A percentile compares a stretch with the other conserved stretches of the same genome.
Conservation (phyloP, 176 grass and related monocot species). For the Lolium perenne region DNA sequence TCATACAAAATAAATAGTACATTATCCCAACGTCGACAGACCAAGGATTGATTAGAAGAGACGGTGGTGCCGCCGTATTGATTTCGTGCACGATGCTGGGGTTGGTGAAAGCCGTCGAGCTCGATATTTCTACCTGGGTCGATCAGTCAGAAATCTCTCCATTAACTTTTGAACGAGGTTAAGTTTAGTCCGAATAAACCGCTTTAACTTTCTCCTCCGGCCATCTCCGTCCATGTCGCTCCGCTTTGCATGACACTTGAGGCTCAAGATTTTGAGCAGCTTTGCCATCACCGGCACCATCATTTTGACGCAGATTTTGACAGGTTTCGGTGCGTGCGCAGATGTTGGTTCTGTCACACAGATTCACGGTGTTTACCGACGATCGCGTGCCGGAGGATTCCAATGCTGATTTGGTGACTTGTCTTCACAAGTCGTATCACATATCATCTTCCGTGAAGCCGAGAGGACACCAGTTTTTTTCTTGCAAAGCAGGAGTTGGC, state of each 20-base stretch:
- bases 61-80: constrained; percentile 6
- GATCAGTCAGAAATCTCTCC: neutral
- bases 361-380: neutral
- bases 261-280: constrained; percentile 47
- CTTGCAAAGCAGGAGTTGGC: neutral
- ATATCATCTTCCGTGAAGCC: neutral
- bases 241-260: constrained; percentile 28
- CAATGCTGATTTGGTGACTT: too few relatives aligned
- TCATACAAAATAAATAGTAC: neutral
- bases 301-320: constrained; percentile 32
- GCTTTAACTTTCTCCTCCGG: neutral
- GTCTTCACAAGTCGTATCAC: neutral
- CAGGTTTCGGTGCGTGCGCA: neutral
- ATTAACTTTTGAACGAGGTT: neutral
- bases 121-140: neutral
- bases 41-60: neutral
- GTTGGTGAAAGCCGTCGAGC: constrained; percentile 39
- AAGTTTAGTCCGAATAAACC: neutral
- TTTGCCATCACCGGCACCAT: constrained; percentile 10
- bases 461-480: neutral
- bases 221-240: neutral
- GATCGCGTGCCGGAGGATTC: neutral
- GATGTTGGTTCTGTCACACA: neutral
- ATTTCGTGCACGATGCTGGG: constrained; percentile 38
- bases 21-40: neutral